Percentiles rank a stretch among this genome's conserved stretches.
Conservation (phyloP, 345 rosid genomes). For the Moricandia moricandioides region DNA sequence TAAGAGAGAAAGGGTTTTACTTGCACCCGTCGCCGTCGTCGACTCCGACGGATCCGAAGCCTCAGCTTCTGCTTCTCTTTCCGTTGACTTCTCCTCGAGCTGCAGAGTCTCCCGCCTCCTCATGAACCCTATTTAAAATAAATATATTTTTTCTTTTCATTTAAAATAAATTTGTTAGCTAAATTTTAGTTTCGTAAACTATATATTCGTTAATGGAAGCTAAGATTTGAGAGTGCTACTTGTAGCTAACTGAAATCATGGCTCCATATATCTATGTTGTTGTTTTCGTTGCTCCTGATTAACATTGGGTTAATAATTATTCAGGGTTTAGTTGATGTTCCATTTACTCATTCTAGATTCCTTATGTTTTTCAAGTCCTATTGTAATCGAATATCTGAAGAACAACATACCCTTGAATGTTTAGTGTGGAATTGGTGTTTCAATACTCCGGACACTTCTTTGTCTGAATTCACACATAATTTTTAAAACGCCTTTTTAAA, state of each 20-base stretch:
- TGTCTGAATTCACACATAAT: not conserved
- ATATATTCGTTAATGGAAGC: not conserved
- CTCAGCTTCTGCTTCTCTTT: conserved; percentile 66
- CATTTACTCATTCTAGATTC: not conserved
- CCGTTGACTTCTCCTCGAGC: conserved; percentile 52
- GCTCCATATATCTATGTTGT: not conserved
- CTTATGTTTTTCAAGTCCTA: not conserved
- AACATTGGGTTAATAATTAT: not conserved
- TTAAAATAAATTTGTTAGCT: not conserved
- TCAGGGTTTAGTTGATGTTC: not conserved
- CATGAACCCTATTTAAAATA: not conserved
- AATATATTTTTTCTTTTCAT: too few species aligned
- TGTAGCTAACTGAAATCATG: not conserved
- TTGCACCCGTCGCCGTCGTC: conserved; percentile 70
- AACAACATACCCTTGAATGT: too few species aligned
- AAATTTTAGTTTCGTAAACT: not conserved
- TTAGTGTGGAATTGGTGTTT: not conserved
- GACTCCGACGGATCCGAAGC: conserved; percentile 64
- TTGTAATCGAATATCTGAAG: not conserved
- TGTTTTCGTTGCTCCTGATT: not conserved
- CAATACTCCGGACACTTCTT: not conserved
- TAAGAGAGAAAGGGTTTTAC: conserved; percentile 74
- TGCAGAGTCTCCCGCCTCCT: conserved; percentile 25
- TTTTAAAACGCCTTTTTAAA: too few species aligned
- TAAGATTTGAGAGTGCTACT: not conserved